Evolutionary conservation across 1,139 yeast species (phyloP), one percentile per base, ranked within the genome.

Genomic region (Geotrichum candidum): DNA sequence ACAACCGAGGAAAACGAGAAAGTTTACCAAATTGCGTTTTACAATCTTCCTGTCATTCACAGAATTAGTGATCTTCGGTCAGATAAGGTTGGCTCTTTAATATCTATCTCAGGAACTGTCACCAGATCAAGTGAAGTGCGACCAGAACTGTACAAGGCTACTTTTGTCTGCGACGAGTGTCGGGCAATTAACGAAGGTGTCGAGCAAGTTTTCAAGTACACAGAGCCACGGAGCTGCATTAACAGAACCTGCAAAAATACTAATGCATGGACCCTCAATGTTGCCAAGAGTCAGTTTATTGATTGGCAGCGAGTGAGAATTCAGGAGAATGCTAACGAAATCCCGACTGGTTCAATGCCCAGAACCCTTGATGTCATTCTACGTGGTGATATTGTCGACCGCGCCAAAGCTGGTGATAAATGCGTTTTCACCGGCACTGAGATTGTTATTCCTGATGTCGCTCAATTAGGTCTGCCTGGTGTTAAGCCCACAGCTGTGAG

Each of bases 261-360:
- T 71, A 82, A 89, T 1, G 81, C 85, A 63, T 94, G 97, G 95
- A 85, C 96, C 0, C 77, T 95, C 62, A 87, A 89, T 69, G 86
- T 92, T 23, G 75, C 89, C 35, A 90, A 91, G 74, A 90, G 96
- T 0, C 90, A 87, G 66, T 94, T 94, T 70, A 81, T 90, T 65
- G 99, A 94, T 78, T 94, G 99, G 99, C 99, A 94, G 76, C 88
- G 90, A 68, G 96, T 92, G 29, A 83, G 99, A 68, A 88, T 94
- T 65, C 99, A 94, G 74, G 99, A 94, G 73, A 95, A 94, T 71
- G 85, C 98, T 18, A 88, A 82, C 69, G 99, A 94, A 76, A 94
- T 94, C 64, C 99, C 99, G 33, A 91, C 97, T 0, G 99, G 99
- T 38, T 90, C 97, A 1, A 94, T 94, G 99, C 99, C 99, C 48